Conservation (phyloP, 305 asterid genomes). For the Petunia hybrid region DNA sequence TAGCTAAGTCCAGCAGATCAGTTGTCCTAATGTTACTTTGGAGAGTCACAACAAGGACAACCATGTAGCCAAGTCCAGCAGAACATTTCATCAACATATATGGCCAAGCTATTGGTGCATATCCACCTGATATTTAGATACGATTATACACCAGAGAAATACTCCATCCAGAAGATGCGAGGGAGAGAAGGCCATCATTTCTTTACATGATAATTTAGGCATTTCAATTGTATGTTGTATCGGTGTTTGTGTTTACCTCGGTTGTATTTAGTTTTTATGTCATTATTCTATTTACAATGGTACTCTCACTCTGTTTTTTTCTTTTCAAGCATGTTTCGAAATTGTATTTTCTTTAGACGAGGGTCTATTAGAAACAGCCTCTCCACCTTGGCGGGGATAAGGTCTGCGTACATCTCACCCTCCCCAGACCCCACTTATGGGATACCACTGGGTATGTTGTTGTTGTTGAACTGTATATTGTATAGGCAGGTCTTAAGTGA, state of each 20-base stretch:
- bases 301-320: too few relatives aligned
- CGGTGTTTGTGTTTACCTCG: too few relatives aligned
- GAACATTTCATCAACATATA: slow-evolving; percentile 3
- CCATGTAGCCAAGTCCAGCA: neutral
- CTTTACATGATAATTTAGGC: neutral
- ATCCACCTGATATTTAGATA: neutral
- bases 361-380: too few relatives aligned
- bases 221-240: slow-evolving; percentile 1
- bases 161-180: slow-evolving; percentile 11
- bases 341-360: too few relatives aligned
- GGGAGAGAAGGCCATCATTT: slow-evolving; percentile 4
- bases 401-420: too few relatives aligned
- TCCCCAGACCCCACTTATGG: too few relatives aligned
- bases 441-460: too few relatives aligned
- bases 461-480: neutral
- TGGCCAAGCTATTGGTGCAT: neutral
- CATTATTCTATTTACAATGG: too few relatives aligned
- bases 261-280: too few relatives aligned
- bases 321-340: too few relatives aligned
- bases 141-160: slow-evolving; percentile 2
- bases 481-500: neutral
- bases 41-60: slow-evolving; percentile 10
- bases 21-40: slow-evolving; percentile 22
- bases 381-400: too few relatives aligned
- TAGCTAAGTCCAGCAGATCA: too few relatives aligned